phyloP scores from a whole-genome alignment of 164 flowering plant genomes.

The Stephania cephalantha region DNA sequence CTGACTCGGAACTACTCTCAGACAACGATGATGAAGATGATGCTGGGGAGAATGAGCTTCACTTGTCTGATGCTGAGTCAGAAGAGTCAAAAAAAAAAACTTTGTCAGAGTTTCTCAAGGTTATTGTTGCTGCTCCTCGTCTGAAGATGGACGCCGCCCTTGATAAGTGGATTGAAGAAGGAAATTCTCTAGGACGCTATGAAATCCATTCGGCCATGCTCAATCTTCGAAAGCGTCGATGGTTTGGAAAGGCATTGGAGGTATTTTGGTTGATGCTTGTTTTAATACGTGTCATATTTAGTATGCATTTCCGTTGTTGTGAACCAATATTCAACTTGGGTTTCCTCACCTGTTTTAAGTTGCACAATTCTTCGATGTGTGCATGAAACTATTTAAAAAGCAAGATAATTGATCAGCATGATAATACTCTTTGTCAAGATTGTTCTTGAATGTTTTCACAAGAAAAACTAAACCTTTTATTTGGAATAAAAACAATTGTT shows the following conservation, averaged over 20 bases:
- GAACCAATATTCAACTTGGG: not conserved
- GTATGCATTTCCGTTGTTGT: not conserved
- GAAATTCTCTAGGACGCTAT: conserved; percentile 37
- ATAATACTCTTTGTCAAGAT: too few relatives aligned
- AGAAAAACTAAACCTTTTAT: too few relatives aligned
- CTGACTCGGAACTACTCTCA: conserved; percentile 50
- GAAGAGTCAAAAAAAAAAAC: conserved; percentile 6
- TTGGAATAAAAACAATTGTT: too few relatives aligned
- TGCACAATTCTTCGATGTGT: too few relatives aligned
- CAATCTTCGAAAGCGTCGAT: conserved; percentile 45
- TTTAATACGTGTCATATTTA: not conserved
- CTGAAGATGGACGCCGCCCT: conserved; percentile 31
- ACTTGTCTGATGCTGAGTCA: conserved; percentile 5
- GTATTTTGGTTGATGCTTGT: conserved; percentile 23
- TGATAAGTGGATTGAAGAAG: conserved; percentile 61
- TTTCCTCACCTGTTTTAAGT: not conserved
- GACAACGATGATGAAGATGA: conserved; percentile 36
- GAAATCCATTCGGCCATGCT: conserved; percentile 37
- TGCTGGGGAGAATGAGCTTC: conserved; percentile 31
- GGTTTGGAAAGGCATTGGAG: conserved; percentile 73
- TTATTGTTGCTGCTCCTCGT: conserved; percentile 33
- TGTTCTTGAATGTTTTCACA: too few relatives aligned
- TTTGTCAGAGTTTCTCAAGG: conserved; percentile 29
- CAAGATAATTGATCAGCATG: too few relatives aligned
- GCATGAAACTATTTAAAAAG: too few relatives aligned